phyloP scores from a whole-genome alignment of 2,329 filamentous ascomycete species.

The Thelonectria discophora region DNA sequence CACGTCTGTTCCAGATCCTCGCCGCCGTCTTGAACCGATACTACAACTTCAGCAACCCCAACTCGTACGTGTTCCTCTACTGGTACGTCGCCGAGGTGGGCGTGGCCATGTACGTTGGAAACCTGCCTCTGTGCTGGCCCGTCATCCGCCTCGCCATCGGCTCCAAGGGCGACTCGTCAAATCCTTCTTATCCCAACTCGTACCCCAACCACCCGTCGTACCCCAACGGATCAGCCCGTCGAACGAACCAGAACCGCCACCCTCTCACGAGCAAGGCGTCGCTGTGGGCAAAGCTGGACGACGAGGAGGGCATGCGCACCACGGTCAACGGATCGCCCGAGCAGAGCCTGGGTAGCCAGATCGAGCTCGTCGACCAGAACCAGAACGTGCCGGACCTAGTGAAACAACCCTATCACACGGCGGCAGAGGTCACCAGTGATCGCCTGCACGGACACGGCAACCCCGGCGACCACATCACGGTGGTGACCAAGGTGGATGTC shows the following conservation, averaged over 20 bases:
- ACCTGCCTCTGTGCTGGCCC: conserved; percentile 68
- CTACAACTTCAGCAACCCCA: conserved; percentile 66
- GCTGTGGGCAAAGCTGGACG: conserved; percentile 44
- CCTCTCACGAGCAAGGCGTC: conserved; percentile 37
- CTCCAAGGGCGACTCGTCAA: conserved; percentile 32
- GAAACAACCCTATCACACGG: conserved; percentile 22
- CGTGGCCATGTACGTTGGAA: conserved; percentile 67
- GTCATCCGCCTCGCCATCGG: conserved; percentile 57
- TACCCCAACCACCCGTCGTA: conserved; percentile 35
- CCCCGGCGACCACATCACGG: conserved; percentile 37
- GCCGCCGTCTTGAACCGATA: conserved; percentile 69
- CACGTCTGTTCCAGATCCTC: conserved; percentile 54
- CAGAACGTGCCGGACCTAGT: conserved; percentile 27
- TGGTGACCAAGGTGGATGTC: conserved; percentile 43
- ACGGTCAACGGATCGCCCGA: conserved; percentile 20
- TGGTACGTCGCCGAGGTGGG: conserved; percentile 70
- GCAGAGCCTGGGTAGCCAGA: conserved; percentile 39
- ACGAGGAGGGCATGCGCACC: conserved; percentile 33
- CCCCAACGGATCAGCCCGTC: conserved; percentile 32
- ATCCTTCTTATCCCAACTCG: conserved; percentile 33
- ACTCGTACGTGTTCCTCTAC: conserved; percentile 63
- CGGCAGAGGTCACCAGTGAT: conserved; percentile 18
- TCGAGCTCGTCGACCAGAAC: conserved; percentile 42
- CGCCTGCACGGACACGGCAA: conserved; percentile 1
- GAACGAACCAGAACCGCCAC: conserved; percentile 26